phyloP scores from a whole-genome alignment of 768 basidiomycete species.

The Leccinum subtestaceum region DNA sequence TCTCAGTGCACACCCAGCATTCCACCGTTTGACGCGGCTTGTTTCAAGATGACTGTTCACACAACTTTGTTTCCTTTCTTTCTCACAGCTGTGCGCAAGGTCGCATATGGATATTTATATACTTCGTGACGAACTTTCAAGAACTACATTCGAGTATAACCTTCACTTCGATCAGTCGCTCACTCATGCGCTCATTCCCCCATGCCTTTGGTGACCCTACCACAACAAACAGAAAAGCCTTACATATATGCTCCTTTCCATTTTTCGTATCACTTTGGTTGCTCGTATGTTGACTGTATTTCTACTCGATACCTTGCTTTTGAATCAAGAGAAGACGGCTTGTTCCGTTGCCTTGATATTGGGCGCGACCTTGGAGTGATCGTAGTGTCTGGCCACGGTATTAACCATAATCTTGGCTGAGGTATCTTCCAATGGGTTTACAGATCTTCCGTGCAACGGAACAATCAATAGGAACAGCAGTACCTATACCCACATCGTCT shows the following conservation, averaged over 20 bases:
- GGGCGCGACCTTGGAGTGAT: background rate
- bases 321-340: background rate
- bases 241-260: background rate
- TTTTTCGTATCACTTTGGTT: conserved; percentile 5
- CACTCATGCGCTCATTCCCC: background rate
- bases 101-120: conserved; percentile 9
- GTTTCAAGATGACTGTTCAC: background rate
- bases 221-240: background rate
- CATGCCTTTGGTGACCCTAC: conserved; percentile 4
- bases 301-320: background rate
- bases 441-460: background rate
- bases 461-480: background rate
- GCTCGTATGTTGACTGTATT: conserved; percentile 4
- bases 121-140: conserved; percentile 16
- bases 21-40: conserved; percentile 4
- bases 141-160: background rate
- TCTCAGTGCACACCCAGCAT: conserved; percentile 17
- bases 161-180: conserved; percentile 1
- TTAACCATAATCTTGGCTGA: background rate
- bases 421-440: background rate
- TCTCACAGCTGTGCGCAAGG: conserved; percentile 8
- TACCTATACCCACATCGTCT: background rate
- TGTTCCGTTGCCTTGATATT: background rate
- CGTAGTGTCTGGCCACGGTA: background rate
- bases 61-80: background rate